Base-by-base conservation (phyloP, 345 rosid genomes). In the Melaleuca alternifolia region DNA sequence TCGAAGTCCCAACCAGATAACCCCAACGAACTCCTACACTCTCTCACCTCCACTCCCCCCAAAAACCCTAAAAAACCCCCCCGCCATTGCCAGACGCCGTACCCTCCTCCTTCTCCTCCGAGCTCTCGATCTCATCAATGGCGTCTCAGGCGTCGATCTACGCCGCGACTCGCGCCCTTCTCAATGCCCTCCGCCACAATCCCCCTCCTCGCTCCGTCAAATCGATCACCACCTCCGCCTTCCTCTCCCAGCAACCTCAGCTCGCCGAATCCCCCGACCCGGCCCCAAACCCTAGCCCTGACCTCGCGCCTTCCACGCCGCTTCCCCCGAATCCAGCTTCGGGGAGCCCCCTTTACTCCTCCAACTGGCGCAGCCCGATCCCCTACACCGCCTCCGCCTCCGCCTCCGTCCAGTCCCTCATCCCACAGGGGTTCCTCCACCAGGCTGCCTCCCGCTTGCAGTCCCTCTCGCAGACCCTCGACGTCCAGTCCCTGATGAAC, bases 321-420 rank as follows among this genome's bases (percentile, higher is more conserved):
- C 95, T 97, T 77, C 99, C 98, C 6, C 98, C 99, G 1, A 97
- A 94, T 88, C 98, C 99, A 0, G 96, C 97, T 10, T 89, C 98
- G 37, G 99, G 98, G 53, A 95, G 98, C 87, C 98, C 99, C 1
- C 91, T 95, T 76, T 97, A 96, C 89, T 92, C 89, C 28, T 96
- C 95, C 86, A 94, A 94, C 87, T 97, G 98, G 98, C 93, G 99
- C 18, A 93, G 54, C 88, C 98, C 96, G 41, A 88, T 89, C 61
- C 92, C 91, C 52, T 54, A 88, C 28, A 79, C 87, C 24, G 41
- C 94, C 16, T 44, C 82, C 23, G 61, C 10, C 83, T 4, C 51
- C n/a, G 37, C 56, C 23, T 50, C 6, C 51, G 83, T 83, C 41
- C 93, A 93, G 48, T 87, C 97, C 54, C 87, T 93, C 20, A 87